Percentiles rank a stretch among this genome's conserved stretches.
Conservation (phyloP, 306 rosid genomes). For the Dryas alaskensis region DNA sequence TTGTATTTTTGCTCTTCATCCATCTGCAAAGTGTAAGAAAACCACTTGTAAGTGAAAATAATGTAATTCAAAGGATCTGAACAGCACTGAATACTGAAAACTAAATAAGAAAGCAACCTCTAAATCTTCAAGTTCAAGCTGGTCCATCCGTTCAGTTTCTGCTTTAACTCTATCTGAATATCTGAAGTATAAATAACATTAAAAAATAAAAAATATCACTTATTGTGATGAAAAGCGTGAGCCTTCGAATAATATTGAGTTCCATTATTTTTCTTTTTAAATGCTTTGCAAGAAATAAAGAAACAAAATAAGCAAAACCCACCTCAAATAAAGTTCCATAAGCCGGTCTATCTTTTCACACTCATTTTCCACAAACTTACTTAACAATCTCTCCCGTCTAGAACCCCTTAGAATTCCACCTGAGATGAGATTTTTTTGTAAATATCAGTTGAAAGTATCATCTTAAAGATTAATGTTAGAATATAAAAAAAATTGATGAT, state of each 20-base stretch:
- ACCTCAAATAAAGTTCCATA: slow-evolving; percentile 94
- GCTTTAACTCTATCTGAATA: slow-evolving; percentile 81
- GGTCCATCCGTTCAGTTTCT: slow-evolving; percentile 67
- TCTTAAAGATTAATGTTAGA: not conserved
- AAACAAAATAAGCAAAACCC: slow-evolving; percentile 23
- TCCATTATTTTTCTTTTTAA: not conserved
- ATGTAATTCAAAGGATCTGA: slow-evolving; percentile 4
- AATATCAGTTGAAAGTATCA: slow-evolving; percentile 25
- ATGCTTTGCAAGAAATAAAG: slow-evolving; percentile 6
- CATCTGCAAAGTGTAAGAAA: slow-evolving; percentile 51
- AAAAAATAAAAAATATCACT: not conserved
- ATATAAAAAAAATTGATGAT: no score
- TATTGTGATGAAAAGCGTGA: not conserved
- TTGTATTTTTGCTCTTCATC: slow-evolving; percentile 95
- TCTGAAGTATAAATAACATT: slow-evolving; percentile 33
- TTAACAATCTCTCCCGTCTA: slow-evolving; percentile 84
- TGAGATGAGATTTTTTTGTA: slow-evolving; percentile 33
- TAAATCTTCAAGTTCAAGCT: slow-evolving; percentile 72
- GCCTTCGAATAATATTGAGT: not conserved
- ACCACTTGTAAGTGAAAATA: not conserved
- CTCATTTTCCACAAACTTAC: slow-evolving; percentile 89
- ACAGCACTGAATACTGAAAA: slow-evolving; percentile 1
- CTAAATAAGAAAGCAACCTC: slow-evolving; percentile 51
- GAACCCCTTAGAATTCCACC: slow-evolving; percentile 96
- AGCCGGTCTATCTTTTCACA: slow-evolving; percentile 94